Base-by-base conservation (phyloP, 345 rosid genomes). In the Lumnitzera littorea region DNA sequence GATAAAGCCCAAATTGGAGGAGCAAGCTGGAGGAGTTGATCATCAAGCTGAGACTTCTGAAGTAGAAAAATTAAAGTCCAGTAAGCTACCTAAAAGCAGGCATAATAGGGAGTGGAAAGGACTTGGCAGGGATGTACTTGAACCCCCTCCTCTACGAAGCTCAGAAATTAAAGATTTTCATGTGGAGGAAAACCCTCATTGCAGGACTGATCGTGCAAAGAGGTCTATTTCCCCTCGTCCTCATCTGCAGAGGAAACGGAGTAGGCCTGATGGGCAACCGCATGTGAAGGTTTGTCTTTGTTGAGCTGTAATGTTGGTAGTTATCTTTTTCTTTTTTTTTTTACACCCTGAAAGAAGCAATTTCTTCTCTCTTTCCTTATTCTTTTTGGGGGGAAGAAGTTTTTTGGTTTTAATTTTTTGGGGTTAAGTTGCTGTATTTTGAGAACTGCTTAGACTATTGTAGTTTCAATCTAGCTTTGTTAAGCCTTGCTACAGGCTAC, bases 31-130 rank as follows among this genome's bases (percentile, higher is more conserved):
- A 63, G 63, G 48, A 46, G 48, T 41, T 58, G 81, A 53, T 46
- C 61, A 77, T 57, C 68, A 31, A 62, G 67, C 50, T 20, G 29
- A 76, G 64, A 79, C 76, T 65, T 58, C 82, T 57, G 88, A 83
- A 62, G 60, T 78, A 31, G 85, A 71, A 53, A 81, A 67, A 49
- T 83, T 70, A 50, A 76, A 68, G 73, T 57, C 83, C 43, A 73
- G 70, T 60, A 80, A 67, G 54, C 63, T 73, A 53, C 57, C 66
- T 3, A 70, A 75, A 62, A 67, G 68, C 51, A 78, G 85, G 16
- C 91, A 77, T 48, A 65, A 79, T 65, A 82, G 88, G 74, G 87
- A 83, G 62, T 85, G 89, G 94, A 81, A 79, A 74, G 89, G 79
- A 56, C 73, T 78, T 57, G 70, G 53, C 43, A 68, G 72, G 66